These are phyloP conservation scores for Solanum peruvianum DNA, from an alignment of 257 asterid genomes.

Conservation along the genomic window DNA sequence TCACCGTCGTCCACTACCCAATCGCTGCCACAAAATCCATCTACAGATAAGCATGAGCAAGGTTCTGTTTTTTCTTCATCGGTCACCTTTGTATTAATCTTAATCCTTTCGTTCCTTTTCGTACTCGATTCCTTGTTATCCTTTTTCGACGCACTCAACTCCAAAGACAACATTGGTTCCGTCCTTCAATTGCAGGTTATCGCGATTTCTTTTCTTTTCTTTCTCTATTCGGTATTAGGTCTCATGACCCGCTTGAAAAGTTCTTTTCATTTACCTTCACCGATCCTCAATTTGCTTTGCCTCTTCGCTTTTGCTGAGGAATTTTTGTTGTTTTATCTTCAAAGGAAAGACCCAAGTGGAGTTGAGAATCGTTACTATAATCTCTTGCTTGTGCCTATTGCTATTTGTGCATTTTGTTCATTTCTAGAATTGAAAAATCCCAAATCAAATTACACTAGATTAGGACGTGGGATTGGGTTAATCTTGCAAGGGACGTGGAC, in stretches of 20 bases:
- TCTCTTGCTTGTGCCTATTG: constrained; percentile 60
- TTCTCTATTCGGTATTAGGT: constrained; percentile 56
- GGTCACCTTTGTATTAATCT: constrained; percentile 43
- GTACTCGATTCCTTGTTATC: constrained; percentile 55
- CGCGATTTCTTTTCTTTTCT: constrained; percentile 42
- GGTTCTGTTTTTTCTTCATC: constrained; percentile 25
- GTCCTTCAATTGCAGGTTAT: constrained; percentile 68
- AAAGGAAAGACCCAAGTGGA: constrained; percentile 75
- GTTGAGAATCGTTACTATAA: constrained; percentile 79
- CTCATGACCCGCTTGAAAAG: constrained; percentile 20
- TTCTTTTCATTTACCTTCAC: constrained; percentile 30
- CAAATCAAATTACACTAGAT: constrained; percentile 30
- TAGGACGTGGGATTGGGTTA: constrained; percentile 75
- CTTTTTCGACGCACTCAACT: constrained; percentile 44
- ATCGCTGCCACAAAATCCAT: constrained; percentile 8
- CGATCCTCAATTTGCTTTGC: constrained; percentile 37
- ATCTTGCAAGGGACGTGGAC: constrained; percentile 79
- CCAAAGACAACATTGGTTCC: constrained; percentile 48
- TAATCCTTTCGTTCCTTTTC: constrained; percentile 40
- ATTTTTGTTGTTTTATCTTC: constrained; percentile 57
- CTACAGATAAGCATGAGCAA: background rate
- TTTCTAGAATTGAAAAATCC: constrained; percentile 53
- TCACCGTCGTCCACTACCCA: constrained; percentile 12
- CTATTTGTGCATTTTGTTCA: constrained; percentile 63
- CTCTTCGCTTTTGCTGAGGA: constrained; percentile 80